These are phyloP conservation scores for Berkeleyomyces rouxiae DNA, from an alignment of 2,329 filamentous ascomycete genomes.

Conservation along the genomic window DNA sequence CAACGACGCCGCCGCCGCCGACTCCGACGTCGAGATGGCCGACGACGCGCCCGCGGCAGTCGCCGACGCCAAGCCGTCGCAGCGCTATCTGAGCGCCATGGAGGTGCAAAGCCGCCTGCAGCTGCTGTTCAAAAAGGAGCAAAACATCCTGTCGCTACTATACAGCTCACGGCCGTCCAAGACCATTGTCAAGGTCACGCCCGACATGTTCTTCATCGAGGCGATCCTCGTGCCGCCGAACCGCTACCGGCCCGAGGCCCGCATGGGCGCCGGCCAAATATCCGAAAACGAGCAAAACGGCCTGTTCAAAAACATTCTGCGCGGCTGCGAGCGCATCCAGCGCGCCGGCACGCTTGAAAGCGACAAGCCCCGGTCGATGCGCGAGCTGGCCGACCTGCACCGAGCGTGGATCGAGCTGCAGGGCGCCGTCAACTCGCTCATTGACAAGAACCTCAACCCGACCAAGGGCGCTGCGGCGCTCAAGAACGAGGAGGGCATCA, in stretches of 20 bases:
- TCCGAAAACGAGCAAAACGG: conserved; percentile 79
- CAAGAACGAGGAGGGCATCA: conserved; percentile 81
- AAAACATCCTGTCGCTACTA: conserved; percentile 66
- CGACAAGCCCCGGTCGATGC: neutral
- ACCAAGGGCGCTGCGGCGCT: conserved; percentile 61
- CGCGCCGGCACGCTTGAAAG: conserved; percentile 7
- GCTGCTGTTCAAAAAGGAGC: conserved; percentile 73
- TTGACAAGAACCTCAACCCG: conserved; percentile 78
- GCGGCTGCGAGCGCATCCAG: conserved; percentile 41
- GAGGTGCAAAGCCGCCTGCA: conserved; percentile 68
- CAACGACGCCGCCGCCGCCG: conserved; percentile 41
- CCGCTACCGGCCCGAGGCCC: conserved; percentile 72
- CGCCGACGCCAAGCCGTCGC: conserved; percentile 25
- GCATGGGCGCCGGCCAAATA: conserved; percentile 64
- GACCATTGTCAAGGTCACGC: conserved; percentile 39
- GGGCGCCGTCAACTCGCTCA: conserved; percentile 78
- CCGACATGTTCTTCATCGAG: conserved; percentile 90
- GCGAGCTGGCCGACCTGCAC: conserved; percentile 61
- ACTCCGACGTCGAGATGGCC: conserved; percentile 26
- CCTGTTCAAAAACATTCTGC: conserved; percentile 72
- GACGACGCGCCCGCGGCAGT: conserved; percentile 22
- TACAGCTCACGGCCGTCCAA: conserved; percentile 60
- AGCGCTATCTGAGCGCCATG: conserved; percentile 65
- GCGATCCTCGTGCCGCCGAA: conserved; percentile 82
- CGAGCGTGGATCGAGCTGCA: conserved; percentile 72